Evolutionary conservation across 192 early-diverging fungal species (phyloP), one percentile per base, ranked within the genome.

Genomic region (Lunasporangiospora selenospora): DNA sequence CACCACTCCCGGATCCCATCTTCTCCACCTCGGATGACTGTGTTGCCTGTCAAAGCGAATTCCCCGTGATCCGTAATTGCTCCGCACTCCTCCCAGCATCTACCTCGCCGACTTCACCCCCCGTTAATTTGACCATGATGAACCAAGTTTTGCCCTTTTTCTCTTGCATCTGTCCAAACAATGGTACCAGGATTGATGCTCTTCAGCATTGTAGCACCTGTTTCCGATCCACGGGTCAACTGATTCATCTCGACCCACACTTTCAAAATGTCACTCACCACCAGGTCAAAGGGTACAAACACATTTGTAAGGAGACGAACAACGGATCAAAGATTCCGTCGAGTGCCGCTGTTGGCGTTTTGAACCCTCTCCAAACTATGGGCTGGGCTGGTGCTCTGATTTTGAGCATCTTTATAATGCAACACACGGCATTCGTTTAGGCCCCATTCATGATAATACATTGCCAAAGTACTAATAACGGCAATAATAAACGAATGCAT

Each of bases 141-240:
- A 29, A 46, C 24, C 58, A 70, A 34, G 37, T 61, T 11, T 36
- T 70, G 27, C 66, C 58, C 19, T 61, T 70, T 18, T 61, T 61
- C 45, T 37, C 36, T 21, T 70, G 66, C 21, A 8, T 61, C 18
- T 70, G 66, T 36, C 58, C 47, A 0, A 39, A 46, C 51, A 32
- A 36, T 19, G 34, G 43, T 1, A 29, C 16, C 24, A 24, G 48
- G 15, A 41, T 65, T 3, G 63, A 56, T 3, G 41, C 29, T 8
- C 36, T 58, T 2, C 66, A 70, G 32, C 31, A 27, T 19, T 70
- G 66, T 19, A 60, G 66, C 8, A 55, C 44, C 26, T 70, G 66
- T 18, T 50, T 61, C 45, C 56, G 65, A 23, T 70, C 66, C n/a
- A 70, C 66, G 15, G 58, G 58, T 18, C 66, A 70, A 26, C 37